phyloP scores from a whole-genome alignment of 306 rosid species.

The Quercus suber region DNA sequence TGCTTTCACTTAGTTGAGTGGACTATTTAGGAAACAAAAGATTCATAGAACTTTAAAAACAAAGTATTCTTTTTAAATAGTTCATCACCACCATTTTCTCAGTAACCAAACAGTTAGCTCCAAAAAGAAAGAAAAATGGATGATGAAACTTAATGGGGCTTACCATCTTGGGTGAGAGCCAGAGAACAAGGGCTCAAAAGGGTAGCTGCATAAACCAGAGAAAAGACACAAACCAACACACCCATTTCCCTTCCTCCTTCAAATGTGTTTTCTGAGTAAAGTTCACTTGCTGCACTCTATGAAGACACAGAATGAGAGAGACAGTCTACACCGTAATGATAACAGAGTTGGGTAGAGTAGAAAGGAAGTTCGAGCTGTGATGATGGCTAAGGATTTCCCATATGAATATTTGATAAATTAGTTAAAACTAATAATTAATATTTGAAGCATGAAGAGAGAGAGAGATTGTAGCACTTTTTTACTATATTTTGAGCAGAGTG shows the following conservation, averaged over 20 bases:
- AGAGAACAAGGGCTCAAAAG: conserved; percentile 36
- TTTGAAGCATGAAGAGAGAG: conserved; percentile 41
- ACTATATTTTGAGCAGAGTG: conserved; percentile 16
- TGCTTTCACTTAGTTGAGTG: neutral
- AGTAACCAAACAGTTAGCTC: neutral
- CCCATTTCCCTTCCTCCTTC: conserved; percentile 38
- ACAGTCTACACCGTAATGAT: conserved; percentile 9
- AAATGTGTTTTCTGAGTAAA: conserved; percentile 13
- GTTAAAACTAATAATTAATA: conserved; percentile 21
- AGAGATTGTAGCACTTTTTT: conserved; percentile 18
- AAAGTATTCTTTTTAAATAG: neutral
- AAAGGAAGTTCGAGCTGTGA: conserved; percentile 19
- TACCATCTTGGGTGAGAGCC: conserved; percentile 85
- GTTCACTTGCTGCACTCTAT: neutral
- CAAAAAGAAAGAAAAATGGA: neutral
- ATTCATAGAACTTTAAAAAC: neutral
- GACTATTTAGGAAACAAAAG: neutral
- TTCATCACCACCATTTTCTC: neutral
- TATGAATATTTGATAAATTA: conserved; percentile 10
- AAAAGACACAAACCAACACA: conserved; percentile 28
- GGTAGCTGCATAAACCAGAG: conserved; percentile 29
- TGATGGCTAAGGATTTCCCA: conserved; percentile 16
- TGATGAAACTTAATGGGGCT: conserved; percentile 1
- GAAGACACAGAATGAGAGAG: neutral
- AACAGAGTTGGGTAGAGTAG: conserved; percentile 25